Conservation (phyloP, 371 early-diverging fungal species). For the Mortierella polycephala region DNA sequence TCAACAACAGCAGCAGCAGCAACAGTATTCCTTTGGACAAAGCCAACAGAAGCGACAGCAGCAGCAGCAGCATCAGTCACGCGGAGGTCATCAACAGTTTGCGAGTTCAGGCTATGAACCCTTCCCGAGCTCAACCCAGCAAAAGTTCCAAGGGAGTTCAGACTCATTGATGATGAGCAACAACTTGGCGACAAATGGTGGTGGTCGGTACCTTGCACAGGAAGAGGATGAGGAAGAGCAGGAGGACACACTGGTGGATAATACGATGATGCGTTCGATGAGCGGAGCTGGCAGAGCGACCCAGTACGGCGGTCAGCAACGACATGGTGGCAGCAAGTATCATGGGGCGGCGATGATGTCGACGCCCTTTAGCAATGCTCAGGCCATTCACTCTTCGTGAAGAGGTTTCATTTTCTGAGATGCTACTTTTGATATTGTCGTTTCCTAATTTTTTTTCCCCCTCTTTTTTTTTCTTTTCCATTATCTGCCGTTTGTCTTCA, state of each 20-base stretch:
- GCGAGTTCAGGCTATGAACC: slow-evolving; percentile 26
- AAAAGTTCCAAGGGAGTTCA: slow-evolving; percentile 17
- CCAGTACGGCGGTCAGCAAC: slow-evolving; percentile 5
- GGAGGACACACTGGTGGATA: slow-evolving; percentile 47
- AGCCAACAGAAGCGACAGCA: slow-evolving; percentile 17
- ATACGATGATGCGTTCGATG: slow-evolving; percentile 35
- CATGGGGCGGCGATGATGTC: slow-evolving; percentile 10
- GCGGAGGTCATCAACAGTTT: slow-evolving; percentile 13
- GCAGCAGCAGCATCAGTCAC: slow-evolving; percentile 17
- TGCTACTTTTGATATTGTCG: no score
- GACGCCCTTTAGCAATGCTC: slow-evolving; percentile 1
- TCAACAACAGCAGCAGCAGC: slow-evolving; percentile 3
- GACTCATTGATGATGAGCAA: slow-evolving; percentile 13
- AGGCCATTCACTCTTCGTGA: slow-evolving; percentile 13
- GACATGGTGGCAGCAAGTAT: slow-evolving; percentile 9
- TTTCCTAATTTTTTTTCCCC: no score
- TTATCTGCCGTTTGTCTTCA: no score
- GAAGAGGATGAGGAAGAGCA: slow-evolving; percentile 46
- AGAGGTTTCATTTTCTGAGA: neutral
- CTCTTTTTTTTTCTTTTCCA: no score
- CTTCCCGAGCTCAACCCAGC: slow-evolving; percentile 23
- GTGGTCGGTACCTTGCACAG: slow-evolving; percentile 17
- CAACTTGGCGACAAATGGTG: neutral
- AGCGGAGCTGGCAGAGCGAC: slow-evolving; percentile 6
- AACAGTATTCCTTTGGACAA: slow-evolving; percentile 12